These are phyloP conservation scores for Trypanosomatidae sp. DNA, from an alignment of 208 protist species.

Conservation along the genomic window DNA sequence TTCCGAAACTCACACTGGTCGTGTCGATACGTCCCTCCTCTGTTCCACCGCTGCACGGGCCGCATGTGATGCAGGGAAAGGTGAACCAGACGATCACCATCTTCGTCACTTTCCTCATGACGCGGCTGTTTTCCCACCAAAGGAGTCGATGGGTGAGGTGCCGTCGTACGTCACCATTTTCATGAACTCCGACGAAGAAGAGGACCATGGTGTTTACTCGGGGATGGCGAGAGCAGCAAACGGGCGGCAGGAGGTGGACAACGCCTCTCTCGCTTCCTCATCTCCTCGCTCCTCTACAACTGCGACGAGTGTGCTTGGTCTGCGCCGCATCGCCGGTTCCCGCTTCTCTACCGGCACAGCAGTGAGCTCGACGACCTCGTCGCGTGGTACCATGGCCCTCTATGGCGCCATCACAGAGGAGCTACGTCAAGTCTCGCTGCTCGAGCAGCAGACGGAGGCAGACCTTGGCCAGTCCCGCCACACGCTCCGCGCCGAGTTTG, in stretches of 20 bases:
- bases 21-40: not conserved
- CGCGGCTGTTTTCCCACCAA: not conserved
- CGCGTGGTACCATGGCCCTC: slow-evolving; percentile 52
- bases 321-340: slow-evolving; percentile 22
- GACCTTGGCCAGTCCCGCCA: slow-evolving; percentile 23
- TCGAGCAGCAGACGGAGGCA: slow-evolving; percentile 25
- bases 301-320: slow-evolving; percentile 26
- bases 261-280: not conserved
- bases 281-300: not conserved
- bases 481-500: slow-evolving; percentile 41
- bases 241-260: not conserved
- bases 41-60: not conserved
- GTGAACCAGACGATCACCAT: not conserved
- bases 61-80: not conserved
- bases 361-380: slow-evolving; percentile 34
- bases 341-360: slow-evolving; percentile 19
- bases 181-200: slow-evolving; percentile 33
- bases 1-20: not conserved
- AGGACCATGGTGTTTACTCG: slow-evolving; percentile 4
- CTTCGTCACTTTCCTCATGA: not conserved
- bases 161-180: slow-evolving; percentile 43
- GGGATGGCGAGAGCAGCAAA: not conserved
- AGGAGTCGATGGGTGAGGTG: not conserved
- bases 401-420: slow-evolving; percentile 75
- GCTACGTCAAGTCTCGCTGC: slow-evolving; percentile 35